Percentiles rank a stretch among this genome's conserved stretches.
phyloP scores from a whole-genome alignment of 148 eudicot species.

The Heliamphora exappendiculata region DNA sequence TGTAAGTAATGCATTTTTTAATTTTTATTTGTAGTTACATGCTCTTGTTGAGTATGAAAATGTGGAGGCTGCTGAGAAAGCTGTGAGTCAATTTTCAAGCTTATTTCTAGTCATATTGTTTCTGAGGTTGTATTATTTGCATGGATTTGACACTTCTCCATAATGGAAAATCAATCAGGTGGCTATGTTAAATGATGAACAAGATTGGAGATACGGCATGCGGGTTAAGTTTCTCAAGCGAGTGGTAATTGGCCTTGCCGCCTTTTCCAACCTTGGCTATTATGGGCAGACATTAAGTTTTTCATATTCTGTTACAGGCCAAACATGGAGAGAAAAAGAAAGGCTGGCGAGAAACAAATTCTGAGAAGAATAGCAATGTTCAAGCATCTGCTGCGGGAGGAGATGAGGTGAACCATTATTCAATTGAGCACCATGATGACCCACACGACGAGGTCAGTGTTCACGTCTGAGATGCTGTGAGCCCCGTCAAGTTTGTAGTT shows the following conservation, averaged over 20 bases:
- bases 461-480: too few relatives aligned
- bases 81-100: constrained; percentile 43
- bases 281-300: neutral
- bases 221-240: constrained; percentile 79
- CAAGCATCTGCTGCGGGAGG: constrained; percentile 33
- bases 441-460: constrained; percentile 36
- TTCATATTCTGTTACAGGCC: constrained; percentile 18
- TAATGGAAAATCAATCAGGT: constrained; percentile 35
- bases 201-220: constrained; percentile 89
- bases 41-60: constrained; percentile 80
- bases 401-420: constrained; percentile 29
- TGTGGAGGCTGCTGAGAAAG: constrained; percentile 91
- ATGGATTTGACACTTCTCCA: neutral
- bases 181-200: constrained; percentile 64
- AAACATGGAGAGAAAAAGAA: constrained; percentile 41
- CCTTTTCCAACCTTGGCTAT: neutral
- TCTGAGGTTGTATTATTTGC: neutral
- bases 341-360: constrained; percentile 39
- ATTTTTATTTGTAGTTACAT: constrained; percentile 46
- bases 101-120: neutral
- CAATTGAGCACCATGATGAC: constrained; percentile 41
- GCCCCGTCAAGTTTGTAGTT: neutral
- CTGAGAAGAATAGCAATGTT: constrained; percentile 46
- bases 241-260: constrained; percentile 29
- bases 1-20: neutral